Base-by-base conservation (phyloP, 2,329 filamentous ascomycete genomes). In the Fusarium floridanum region DNA sequence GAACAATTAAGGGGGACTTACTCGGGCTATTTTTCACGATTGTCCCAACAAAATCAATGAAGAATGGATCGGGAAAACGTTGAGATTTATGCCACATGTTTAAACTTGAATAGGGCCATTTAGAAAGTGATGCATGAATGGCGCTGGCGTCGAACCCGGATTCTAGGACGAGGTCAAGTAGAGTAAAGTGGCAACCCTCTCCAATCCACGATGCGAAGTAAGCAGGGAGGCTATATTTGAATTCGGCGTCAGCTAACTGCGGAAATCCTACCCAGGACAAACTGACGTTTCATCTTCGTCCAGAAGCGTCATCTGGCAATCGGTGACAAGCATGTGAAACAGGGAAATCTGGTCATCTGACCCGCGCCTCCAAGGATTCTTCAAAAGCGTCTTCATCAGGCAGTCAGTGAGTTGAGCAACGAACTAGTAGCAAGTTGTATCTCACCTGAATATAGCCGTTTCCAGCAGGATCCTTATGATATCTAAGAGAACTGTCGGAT, bases 301-400 rank as follows among this genome's bases (percentile, higher is more conserved):
- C 2, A 4, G 8, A 2, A 48, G 43, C 20, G 43, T 17, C 22
- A 48, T 10, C 14, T 24, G 4, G 14, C 43, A 48, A 2, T 48
- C 43, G 2, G 43, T 48, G 22, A 48, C 20, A 8, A 48, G 14
- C 10, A 16, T 2, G 14, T 16, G 22, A 9, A 48, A 22, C 2
- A 48, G 14, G 2, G 2, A 8, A 10, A 48, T 10, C 14, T 48
- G 43, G 4, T 48, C 11, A 0, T 14, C n/a, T 43, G 2, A 3
- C n/a, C 5, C 5, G 0, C 1, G 1, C 0, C 0, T 3, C 39
- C 39, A 20, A 17, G 43, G 43, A 10, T 17, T 0, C 14, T 2
- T 14, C 2, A 48, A 6, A 27, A 48, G 43, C 7, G 14, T 10
- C 43, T 48, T 6, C 7, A 9, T 14, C 4, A 24, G 43, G 43